These are phyloP conservation scores for Mycocalia duriaeana DNA, from an alignment of 1,284 basidiomycete species.

Conservation along the genomic window DNA sequence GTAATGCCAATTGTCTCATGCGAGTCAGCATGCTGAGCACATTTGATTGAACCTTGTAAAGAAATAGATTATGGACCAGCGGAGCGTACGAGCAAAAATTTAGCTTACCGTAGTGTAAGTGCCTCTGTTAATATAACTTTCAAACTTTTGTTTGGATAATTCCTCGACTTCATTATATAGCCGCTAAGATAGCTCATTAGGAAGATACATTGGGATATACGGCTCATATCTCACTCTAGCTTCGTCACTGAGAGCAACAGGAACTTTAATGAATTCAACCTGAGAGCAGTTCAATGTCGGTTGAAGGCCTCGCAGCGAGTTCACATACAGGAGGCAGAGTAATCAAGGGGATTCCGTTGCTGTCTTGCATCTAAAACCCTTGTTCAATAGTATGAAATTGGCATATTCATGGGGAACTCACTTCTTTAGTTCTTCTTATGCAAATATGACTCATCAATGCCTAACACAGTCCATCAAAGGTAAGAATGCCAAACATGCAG, in stretches of 20 bases:
- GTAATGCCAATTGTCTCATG: slow-evolving; percentile 80
- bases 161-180: slow-evolving; percentile 75
- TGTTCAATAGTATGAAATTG: too few relatives aligned
- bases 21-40: slow-evolving; percentile 82
- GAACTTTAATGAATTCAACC: slow-evolving; percentile 70
- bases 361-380: slow-evolving; percentile 81
- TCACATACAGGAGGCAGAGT: slow-evolving; percentile 68
- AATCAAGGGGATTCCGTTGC: slow-evolving; percentile 65
- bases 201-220: too few relatives aligned
- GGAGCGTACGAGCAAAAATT: not conserved
- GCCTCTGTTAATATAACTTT: slow-evolving; percentile 47
- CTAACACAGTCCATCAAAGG: too few relatives aligned
- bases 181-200: slow-evolving; percentile 30
- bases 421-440: slow-evolving; percentile 84
- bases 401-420: slow-evolving; percentile 27
- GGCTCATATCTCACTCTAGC: slow-evolving; percentile 60
- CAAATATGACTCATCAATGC: slow-evolving; percentile 82
- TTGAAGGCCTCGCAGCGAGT: not conserved
- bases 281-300: slow-evolving; percentile 19
- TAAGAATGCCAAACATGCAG: too few relatives aligned
- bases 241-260: slow-evolving; percentile 64
- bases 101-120: slow-evolving; percentile 29
- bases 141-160: slow-evolving; percentile 58
- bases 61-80: slow-evolving; percentile 1
- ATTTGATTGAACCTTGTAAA: slow-evolving; percentile 56